These are phyloP conservation scores for Xylariaceae sp. DNA, from an alignment of 2,329 filamentous ascomycete species.

Conservation along the genomic window DNA sequence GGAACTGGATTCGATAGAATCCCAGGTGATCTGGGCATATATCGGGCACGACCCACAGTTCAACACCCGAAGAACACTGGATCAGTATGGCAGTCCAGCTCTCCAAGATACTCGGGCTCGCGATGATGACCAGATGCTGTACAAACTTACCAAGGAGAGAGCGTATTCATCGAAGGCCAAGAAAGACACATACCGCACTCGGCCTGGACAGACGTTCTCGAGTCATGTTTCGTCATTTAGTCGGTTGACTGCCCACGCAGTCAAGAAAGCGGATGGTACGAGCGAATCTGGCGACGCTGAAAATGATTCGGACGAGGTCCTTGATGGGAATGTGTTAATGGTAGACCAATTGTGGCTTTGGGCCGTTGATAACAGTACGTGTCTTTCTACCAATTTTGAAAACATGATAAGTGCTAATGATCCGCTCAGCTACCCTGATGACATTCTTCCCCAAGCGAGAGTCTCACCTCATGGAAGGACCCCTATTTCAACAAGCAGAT, in stretches of 20 bases:
- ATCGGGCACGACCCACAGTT: constrained; percentile 56
- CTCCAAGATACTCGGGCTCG: constrained; percentile 54
- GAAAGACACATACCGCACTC: constrained; percentile 26
- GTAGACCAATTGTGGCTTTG: constrained; percentile 62
- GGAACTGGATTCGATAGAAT: constrained; percentile 50
- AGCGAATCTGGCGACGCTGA: constrained; percentile 31
- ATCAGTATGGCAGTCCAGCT: constrained; percentile 60
- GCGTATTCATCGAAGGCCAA: constrained; percentile 20
- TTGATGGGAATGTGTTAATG: constrained; percentile 58
- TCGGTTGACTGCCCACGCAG: constrained; percentile 19
- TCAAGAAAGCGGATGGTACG: constrained; percentile 17
- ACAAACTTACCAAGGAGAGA: constrained; percentile 55
- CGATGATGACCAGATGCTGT: constrained; percentile 63
- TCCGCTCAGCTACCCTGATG: constrained; percentile 40
- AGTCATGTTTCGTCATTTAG: constrained; percentile 22
- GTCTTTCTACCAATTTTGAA: neutral
- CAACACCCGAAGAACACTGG: constrained; percentile 56
- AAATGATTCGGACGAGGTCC: constrained; percentile 33
- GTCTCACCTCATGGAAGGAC: constrained; percentile 49
- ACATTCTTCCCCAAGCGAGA: constrained; percentile 54
- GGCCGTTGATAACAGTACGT: constrained; percentile 49
- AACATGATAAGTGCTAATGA: neutral
- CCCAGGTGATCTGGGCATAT: constrained; percentile 58
- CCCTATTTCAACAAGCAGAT: constrained; percentile 55
- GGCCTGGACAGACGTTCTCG: constrained; percentile 2